These are phyloP conservation scores for Vachellia pachyceras DNA, from an alignment of 306 rosid genomes.

Conservation along the genomic window DNA sequence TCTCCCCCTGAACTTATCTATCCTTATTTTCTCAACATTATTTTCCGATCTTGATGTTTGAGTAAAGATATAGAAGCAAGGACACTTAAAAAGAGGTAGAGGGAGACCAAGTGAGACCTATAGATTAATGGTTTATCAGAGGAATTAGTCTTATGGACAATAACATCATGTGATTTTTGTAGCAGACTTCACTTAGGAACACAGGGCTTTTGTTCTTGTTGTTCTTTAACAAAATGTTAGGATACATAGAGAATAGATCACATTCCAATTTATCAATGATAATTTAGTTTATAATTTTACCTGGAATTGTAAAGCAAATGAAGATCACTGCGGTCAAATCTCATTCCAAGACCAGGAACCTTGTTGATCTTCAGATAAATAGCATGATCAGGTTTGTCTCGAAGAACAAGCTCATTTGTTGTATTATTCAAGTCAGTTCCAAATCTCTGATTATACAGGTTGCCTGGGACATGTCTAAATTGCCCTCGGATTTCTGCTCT, in stretches of 20 bases:
- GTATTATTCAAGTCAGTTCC: constrained; percentile 58
- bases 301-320: constrained; percentile 64
- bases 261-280: background rate
- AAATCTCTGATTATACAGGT: constrained; percentile 59
- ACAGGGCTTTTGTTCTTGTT: background rate
- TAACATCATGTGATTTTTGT: background rate
- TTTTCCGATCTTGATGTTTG: too few relatives aligned
- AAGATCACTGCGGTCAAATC: constrained; percentile 63
- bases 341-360: constrained; percentile 76
- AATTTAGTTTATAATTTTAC: constrained; percentile 24
- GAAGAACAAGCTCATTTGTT: constrained; percentile 70
- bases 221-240: background rate
- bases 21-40: too few relatives aligned
- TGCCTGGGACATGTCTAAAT: constrained; percentile 72
- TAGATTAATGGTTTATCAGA: too few relatives aligned
- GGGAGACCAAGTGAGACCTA: too few relatives aligned
- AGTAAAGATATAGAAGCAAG: too few relatives aligned
- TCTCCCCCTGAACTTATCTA: too few relatives aligned
- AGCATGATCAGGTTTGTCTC: constrained; percentile 68
- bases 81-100: too few relatives aligned
- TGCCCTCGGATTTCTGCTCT: constrained; percentile 77
- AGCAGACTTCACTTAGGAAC: too few relatives aligned
- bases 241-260: background rate
- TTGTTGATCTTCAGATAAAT: constrained; percentile 74
- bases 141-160: too few relatives aligned